These are phyloP conservation scores for Intubia oerlemansii DNA, from an alignment of 2,329 filamentous ascomycete species.

Conservation along the genomic window DNA sequence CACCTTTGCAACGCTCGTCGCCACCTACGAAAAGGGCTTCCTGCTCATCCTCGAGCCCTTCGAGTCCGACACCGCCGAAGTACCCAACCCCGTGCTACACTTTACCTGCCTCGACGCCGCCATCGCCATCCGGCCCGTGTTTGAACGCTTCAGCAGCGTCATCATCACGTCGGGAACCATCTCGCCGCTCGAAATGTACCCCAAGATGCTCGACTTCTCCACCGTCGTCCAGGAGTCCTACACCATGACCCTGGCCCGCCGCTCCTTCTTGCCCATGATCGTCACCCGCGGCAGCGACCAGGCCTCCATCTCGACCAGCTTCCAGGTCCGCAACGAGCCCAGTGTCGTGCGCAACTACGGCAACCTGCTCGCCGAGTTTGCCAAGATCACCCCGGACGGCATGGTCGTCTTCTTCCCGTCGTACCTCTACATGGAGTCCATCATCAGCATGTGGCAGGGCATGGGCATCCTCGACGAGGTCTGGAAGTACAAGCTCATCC, in stretches of 20 bases:
- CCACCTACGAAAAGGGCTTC: slow-evolving; percentile 94
- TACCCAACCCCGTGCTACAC: slow-evolving; percentile 91
- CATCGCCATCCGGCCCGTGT: slow-evolving; percentile 93
- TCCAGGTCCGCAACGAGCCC: slow-evolving; percentile 87
- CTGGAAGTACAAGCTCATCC: slow-evolving; percentile 97
- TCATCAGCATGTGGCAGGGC: slow-evolving; percentile 97
- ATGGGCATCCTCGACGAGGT: slow-evolving; percentile 96
- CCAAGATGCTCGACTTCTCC: slow-evolving; percentile 88
- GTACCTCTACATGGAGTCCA: slow-evolving; percentile 97
- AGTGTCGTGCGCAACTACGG: slow-evolving; percentile 96
- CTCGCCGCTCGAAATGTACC: slow-evolving; percentile 95
- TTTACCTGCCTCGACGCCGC: slow-evolving; percentile 94
- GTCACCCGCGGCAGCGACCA: slow-evolving; percentile 91
- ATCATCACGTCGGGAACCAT: slow-evolving; percentile 97
- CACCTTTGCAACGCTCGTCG: slow-evolving; percentile 86
- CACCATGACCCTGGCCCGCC: slow-evolving; percentile 80
- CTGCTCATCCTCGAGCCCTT: slow-evolving; percentile 92
- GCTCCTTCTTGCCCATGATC: slow-evolving; percentile 96
- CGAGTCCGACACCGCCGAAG: slow-evolving; percentile 84
- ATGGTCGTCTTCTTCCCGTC: slow-evolving; percentile 99
- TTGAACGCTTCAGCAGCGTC: slow-evolving; percentile 91
- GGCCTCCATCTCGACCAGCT: slow-evolving; percentile 76
- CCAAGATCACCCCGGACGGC: slow-evolving; percentile 86
- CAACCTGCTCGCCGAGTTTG: slow-evolving; percentile 80
- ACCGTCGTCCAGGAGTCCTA: slow-evolving; percentile 95